These are phyloP conservation scores for Lachancea nothofagi DNA, from an alignment of 805 yeast genomes.

Conservation along the genomic window DNA sequence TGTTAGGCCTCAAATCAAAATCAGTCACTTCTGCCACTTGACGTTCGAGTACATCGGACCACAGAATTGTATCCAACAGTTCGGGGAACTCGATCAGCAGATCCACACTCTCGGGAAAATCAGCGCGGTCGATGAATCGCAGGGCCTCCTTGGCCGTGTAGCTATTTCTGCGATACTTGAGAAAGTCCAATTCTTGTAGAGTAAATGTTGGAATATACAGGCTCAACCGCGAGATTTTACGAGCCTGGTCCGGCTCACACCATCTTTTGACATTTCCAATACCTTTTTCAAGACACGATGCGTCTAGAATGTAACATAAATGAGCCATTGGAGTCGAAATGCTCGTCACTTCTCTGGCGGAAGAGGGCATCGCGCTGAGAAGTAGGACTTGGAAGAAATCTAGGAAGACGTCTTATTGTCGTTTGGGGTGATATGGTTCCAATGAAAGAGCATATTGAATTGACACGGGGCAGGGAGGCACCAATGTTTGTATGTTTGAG, in stretches of 20 bases:
- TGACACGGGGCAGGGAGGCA: no score
- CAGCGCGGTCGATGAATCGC: slow-evolving; percentile 47
- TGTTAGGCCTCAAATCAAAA: slow-evolving; percentile 3
- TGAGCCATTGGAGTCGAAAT: slow-evolving; percentile 4
- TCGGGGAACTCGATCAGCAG: slow-evolving; percentile 47
- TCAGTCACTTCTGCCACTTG: slow-evolving; percentile 5
- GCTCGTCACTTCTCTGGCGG: no score
- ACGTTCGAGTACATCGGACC: slow-evolving; percentile 20
- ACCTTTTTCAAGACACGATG: slow-evolving; percentile 63
- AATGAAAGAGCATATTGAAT: no score
- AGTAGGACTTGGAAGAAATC: no score
- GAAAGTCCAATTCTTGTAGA: slow-evolving; percentile 53
- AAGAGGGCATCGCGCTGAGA: no score
- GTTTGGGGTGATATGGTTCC: no score
- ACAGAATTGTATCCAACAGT: slow-evolving; percentile 22
- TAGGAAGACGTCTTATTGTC: no score
- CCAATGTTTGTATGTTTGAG: no score
- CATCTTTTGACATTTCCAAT: slow-evolving; percentile 62
- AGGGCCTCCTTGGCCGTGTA: slow-evolving; percentile 63
- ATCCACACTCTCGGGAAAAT: slow-evolving; percentile 17
- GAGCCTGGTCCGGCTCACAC: slow-evolving; percentile 35
- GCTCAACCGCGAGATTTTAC: slow-evolving; percentile 32
- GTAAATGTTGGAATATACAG: slow-evolving; percentile 49
- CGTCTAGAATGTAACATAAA: slow-evolving; percentile 51
- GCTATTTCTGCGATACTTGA: slow-evolving; percentile 50